Evolutionary conservation across 176 grass and related monocot genomes (phyloP), one percentile per base, ranked within the genome.

Genomic region (Oropetium thomaeum): DNA sequence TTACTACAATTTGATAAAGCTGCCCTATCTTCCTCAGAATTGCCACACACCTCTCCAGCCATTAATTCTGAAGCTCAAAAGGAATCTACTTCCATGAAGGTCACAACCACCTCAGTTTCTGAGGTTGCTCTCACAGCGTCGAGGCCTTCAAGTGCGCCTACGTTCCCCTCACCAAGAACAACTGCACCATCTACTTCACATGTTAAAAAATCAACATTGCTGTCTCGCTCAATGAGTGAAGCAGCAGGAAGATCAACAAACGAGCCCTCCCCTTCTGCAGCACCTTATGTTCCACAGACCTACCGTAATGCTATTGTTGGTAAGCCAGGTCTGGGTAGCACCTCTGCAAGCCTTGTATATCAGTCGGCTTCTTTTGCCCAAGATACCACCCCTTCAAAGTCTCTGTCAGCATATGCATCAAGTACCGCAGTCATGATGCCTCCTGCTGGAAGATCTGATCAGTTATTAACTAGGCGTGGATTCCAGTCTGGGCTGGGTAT

Each of bases 71-170:
- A 83, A 92, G 65, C 66, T 77, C 79, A 61, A 61, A 74, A 83
- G 73, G 79, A 57, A 10, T 57, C 66, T 57, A 51, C 28, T 42
- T 64, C 51, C 10, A 31, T 58, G 47, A 89, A 73, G 75, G 75
- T 75, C 30, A 32, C 63, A 73, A 34, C 78, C 25, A 69, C 63
- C 57, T 39, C 45, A 74, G 70, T 69, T 70, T 84, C 81, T 10
- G 75, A 84, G 27, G 76, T 63, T 71, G 65, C 45, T 58, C 45
- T 72, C n/a, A 69, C 70, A 70, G 32, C 86, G 61, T 85, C 83
- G 16, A 93, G 93, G 90, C 88, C 90, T 79, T 97, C 86, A 54
- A 97, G 90, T 88, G 93, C 90, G 11, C 93, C 90, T 77, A 79
- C 77, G 40, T 64, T 89, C 35, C 71, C 75, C 32, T 79, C 88